Evolutionary conservation across 768 basidiomycete genomes (phyloP).

Genomic region (Dendrothele bispora): DNA sequence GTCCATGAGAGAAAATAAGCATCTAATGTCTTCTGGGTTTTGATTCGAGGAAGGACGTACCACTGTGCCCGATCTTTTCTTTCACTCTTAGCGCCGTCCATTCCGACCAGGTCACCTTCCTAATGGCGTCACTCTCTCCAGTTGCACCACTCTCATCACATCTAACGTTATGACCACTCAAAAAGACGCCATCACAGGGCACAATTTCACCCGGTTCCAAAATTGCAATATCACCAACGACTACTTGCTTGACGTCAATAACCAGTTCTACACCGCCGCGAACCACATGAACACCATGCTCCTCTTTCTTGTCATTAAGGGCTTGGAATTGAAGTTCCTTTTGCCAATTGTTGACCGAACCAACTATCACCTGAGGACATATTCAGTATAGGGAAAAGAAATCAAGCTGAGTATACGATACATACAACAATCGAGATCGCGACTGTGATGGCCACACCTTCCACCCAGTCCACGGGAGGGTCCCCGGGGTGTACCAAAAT

Average conservation of each 20-base stretch:
- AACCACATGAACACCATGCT: conserved; percentile 83
- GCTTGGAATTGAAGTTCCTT: conserved; percentile 94
- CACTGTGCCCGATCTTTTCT: conserved; percentile 16
- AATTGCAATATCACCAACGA: conserved; percentile 90
- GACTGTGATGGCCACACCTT: conserved; percentile 81
- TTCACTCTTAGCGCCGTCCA: conserved; percentile 53
- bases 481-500: conserved; percentile 77
- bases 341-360: conserved; percentile 96
- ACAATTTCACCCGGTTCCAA: conserved; percentile 95
- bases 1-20: no score
- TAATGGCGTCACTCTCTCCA: conserved; percentile 94
- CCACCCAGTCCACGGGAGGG: conserved; percentile 94
- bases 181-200: conserved; percentile 93
- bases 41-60: no score
- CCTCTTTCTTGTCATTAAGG: conserved; percentile 94
- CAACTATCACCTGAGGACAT: conserved; percentile 69
- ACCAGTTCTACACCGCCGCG: conserved; percentile 67
- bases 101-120: conserved; percentile 78
- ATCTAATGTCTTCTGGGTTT: no score
- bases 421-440: conserved; percentile 74
- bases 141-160: conserved; percentile 97
- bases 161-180: conserved; percentile 88
- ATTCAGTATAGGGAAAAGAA: conserved; percentile 1
- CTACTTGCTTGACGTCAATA: conserved; percentile 85
- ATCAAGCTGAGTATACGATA: conserved; percentile 3